Evolutionary conservation across 106 monocot genomes (phyloP).

Genomic region (Amphibolis antarctica): DNA sequence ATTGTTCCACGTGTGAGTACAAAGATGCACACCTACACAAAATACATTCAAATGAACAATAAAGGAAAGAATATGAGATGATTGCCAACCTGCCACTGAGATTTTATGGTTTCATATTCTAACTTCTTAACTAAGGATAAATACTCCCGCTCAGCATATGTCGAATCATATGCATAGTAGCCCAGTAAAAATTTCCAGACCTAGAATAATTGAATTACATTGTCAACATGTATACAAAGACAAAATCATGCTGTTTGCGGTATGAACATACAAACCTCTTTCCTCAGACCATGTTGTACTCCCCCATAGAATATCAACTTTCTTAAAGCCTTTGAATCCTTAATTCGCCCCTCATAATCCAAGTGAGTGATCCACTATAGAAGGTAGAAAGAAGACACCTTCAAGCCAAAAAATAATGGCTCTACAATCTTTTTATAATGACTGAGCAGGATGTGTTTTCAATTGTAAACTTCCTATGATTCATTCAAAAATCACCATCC

Average conservation of each 20-base stretch:
- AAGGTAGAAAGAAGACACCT: constrained; percentile 5
- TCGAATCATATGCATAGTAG: constrained; percentile 74
- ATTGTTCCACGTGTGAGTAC: not conserved
- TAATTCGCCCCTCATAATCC: constrained; percentile 69
- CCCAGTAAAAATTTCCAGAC: constrained; percentile 93
- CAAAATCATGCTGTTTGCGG: not conserved
- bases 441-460: too few species aligned
- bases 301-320: constrained; percentile 93
- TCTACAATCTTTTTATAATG: too few species aligned
- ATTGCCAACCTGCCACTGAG: constrained; percentile 73
- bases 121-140: constrained; percentile 46
- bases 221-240: not conserved
- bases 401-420: constrained; percentile 3
- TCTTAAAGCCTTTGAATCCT: constrained; percentile 63
- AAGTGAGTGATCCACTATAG: constrained; percentile 60
- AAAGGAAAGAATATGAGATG: not conserved
- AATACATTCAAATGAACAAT: not conserved
- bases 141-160: constrained; percentile 90
- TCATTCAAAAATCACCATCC: not conserved
- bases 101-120: constrained; percentile 77
- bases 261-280: constrained; percentile 43
- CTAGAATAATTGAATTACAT: constrained; percentile 16
- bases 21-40: not conserved
- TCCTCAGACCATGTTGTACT: constrained; percentile 56
- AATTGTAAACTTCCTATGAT: not conserved